Conservation (phyloP, 2,329 filamentous ascomycete genomes). For the Mycosphaerella sp. region DNA sequence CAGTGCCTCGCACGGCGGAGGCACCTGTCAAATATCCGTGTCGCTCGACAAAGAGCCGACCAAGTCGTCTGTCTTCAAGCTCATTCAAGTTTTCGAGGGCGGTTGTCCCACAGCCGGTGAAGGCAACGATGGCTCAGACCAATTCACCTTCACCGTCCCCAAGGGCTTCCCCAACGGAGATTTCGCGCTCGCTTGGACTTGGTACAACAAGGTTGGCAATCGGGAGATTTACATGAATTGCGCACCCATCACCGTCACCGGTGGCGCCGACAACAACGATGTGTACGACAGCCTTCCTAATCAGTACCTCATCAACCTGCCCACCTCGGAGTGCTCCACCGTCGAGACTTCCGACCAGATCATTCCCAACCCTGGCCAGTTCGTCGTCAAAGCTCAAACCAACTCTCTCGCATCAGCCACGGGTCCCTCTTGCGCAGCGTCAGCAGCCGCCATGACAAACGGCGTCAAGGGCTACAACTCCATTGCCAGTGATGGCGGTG, state of each 20-base stretch:
- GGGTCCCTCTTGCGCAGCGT: constrained; percentile 19
- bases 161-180: constrained; percentile 64
- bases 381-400: constrained; percentile 1
- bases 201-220: constrained; percentile 80
- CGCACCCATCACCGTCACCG: constrained; percentile 60
- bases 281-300: constrained; percentile 58
- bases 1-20: constrained; percentile 74
- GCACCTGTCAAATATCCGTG: constrained; percentile 80
- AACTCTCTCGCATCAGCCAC: constrained; percentile 7
- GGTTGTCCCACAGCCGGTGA: constrained; percentile 71
- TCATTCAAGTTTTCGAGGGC: constrained; percentile 81
- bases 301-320: constrained; percentile 64
- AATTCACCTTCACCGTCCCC: constrained; percentile 68
- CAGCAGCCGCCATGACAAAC: constrained; percentile 13
- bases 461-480: constrained; percentile 9
- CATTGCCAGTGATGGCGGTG: neutral
- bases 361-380: constrained; percentile 56
- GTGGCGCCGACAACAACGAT: constrained; percentile 36
- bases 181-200: constrained; percentile 78
- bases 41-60: constrained; percentile 68
- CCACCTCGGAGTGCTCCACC: constrained; percentile 47
- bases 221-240: constrained; percentile 95
- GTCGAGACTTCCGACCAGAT: constrained; percentile 47
- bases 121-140: constrained; percentile 39
- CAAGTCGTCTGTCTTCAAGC: constrained; percentile 66